Evolutionary conservation across 1,284 basidiomycete species (phyloP), one percentile per base, ranked within the genome.

Genomic region (Mrakiaceae sp.): DNA sequence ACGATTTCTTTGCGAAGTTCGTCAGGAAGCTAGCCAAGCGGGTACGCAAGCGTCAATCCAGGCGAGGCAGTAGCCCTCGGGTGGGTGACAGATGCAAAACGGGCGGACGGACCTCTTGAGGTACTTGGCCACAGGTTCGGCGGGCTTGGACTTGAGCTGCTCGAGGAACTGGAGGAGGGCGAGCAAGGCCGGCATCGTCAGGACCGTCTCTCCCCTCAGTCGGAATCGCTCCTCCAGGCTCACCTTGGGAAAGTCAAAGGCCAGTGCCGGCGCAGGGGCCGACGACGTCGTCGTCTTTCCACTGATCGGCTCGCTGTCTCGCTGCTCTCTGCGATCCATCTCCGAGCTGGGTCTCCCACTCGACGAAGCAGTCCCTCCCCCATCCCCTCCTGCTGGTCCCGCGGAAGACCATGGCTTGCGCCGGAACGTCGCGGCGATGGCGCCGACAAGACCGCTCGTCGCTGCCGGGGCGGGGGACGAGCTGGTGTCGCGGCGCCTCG

Each of bases 91-190:
- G 27, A 27, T 27, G 42, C 43, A 46, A 8, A 47, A 16, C n/a
- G 14, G 27, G 9, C 60, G 49, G n/a, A 69, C 74, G 76, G 58
- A 92, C 92, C 90, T 94, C 77, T 87, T 85, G 66, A 91, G 81
- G 78, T 88, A 96, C 76, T 87, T 91, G 55, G 88, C 90, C 27
- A 95, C 87, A 3, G 90, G 88, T 64, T 95, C 93, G 5, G 91
- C 90, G 60, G 81, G 79, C 74, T 84, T 86, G 64, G 81, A 78
- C 76, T 92, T 87, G 82, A 97, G 88, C 76, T 97, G 91, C 72
- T 92, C 89, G 68, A 96, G 77, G 74, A 97, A 96, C 63, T 44
- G 40, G n/a, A 46, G 44, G 10, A 43, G 53, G 53, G 39, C 46
- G n/a, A 56, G 48, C 42, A 40, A 49, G 16, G 9, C 51, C 10